These are phyloP conservation scores for Trichoderma sp. DNA, from an alignment of 2,329 filamentous ascomycete species.

Conservation along the genomic window DNA sequence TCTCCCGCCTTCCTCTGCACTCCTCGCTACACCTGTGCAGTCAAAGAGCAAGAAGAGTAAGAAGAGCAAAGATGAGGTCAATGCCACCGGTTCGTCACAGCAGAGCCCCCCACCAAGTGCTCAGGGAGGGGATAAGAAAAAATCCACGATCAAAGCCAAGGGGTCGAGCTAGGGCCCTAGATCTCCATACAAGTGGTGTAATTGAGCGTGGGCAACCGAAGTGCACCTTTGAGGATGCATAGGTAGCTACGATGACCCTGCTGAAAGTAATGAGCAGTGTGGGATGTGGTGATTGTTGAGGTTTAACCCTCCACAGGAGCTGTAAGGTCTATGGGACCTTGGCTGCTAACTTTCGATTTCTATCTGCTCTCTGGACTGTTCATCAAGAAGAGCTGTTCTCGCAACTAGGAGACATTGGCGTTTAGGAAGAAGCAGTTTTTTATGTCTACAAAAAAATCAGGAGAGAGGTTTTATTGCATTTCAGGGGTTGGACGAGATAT, in stretches of 20 bases:
- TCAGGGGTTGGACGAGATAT: neutral
- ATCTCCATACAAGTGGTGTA: neutral
- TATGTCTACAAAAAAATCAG: neutral
- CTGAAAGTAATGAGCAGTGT: neutral
- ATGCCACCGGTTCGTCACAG: constrained; percentile 16
- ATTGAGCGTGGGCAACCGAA: neutral
- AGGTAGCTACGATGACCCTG: neutral
- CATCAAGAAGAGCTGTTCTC: neutral
- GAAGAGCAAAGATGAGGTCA: constrained; percentile 31
- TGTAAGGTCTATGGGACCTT: neutral
- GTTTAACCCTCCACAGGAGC: neutral
- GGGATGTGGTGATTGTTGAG: neutral
- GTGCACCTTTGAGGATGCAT: neutral
- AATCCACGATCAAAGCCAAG: neutral
- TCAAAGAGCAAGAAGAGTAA: constrained; percentile 30
- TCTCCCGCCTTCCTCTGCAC: constrained; percentile 19
- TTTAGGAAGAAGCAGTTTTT: constrained; percentile 8
- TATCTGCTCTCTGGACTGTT: neutral
- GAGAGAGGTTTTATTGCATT: neutral
- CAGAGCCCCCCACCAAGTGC: constrained; percentile 25
- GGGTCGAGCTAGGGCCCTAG: constrained; percentile 7
- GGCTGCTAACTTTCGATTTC: neutral
- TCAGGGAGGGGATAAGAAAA: constrained; percentile 20
- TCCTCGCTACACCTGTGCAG: constrained; percentile 22
- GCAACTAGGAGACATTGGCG: constrained; percentile 3